Conservation (phyloP, 345 rosid species). For the Ceriops tagal region DNA sequence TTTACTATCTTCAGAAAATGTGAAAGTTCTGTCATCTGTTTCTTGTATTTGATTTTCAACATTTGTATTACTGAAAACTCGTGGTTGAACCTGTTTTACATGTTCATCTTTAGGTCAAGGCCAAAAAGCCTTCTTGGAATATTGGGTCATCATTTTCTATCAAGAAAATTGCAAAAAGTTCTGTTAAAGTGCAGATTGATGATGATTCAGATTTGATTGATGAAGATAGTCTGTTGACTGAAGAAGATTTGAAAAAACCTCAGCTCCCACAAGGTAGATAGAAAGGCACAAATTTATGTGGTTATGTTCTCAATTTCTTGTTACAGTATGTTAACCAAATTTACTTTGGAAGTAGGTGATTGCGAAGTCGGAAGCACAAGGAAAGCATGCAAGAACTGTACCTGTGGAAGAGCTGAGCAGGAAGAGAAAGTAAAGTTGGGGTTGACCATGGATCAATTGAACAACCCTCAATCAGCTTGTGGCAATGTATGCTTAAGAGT, state of each 20-base stretch:
- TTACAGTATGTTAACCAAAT: neutral
- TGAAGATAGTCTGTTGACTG: slow-evolving; percentile 90
- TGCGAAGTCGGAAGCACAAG: slow-evolving; percentile 77
- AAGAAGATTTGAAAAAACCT: slow-evolving; percentile 81
- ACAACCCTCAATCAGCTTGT: slow-evolving; percentile 92
- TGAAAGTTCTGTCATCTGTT: neutral
- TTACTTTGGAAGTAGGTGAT: slow-evolving; percentile 51
- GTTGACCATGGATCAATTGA: slow-evolving; percentile 63
- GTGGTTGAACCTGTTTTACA: neutral
- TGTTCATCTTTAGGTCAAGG: slow-evolving; percentile 45
- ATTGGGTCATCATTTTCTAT: slow-evolving; percentile 79
- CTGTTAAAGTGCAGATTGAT: slow-evolving; percentile 53
- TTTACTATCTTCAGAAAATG: too few relatives aligned
- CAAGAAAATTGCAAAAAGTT: slow-evolving; percentile 45
- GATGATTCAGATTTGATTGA: slow-evolving; percentile 85
- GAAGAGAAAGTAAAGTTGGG: slow-evolving; percentile 85
- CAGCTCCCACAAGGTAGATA: slow-evolving; percentile 55
- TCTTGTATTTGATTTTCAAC: neutral
- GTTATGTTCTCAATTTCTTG: neutral
- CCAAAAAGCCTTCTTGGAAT: slow-evolving; percentile 84
- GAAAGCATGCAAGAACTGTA: slow-evolving; percentile 96
- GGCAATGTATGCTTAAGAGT: slow-evolving; percentile 57
- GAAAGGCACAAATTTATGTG: neutral
- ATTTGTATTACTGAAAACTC: neutral
- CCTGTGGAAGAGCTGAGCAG: slow-evolving; percentile 93